Conservation (phyloP, 805 yeast genomes). For the Kluyveromyces siamensis region DNA sequence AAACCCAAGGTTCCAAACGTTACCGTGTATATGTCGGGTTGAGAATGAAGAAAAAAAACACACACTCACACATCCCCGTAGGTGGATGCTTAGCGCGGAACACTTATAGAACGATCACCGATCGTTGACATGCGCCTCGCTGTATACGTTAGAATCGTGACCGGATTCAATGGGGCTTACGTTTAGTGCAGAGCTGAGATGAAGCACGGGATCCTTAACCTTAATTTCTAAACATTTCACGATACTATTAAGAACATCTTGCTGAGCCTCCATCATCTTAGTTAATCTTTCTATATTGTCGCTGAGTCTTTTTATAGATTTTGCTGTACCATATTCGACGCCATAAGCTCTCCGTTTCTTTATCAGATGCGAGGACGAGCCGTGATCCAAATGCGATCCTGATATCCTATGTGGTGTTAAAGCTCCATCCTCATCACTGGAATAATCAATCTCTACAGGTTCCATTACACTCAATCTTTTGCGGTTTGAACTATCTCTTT, state of each 20-base stretch:
- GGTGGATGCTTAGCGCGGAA: too few relatives aligned
- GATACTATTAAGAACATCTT: background rate
- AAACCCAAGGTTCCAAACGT: too few relatives aligned
- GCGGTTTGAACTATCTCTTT: conserved; percentile 2
- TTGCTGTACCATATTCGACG: background rate
- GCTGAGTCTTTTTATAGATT: background rate
- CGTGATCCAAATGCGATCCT: background rate
- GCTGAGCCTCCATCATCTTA: conserved; percentile 2
- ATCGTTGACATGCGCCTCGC: background rate
- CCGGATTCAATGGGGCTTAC: background rate
- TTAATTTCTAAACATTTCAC: background rate
- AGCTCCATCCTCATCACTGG: background rate
- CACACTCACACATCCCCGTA: too few relatives aligned
- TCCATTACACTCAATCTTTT: conserved; percentile 2
- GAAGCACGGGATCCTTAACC: background rate
- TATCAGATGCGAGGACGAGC: background rate
- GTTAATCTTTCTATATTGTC: conserved; percentile 1
- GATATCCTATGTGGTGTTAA: background rate
- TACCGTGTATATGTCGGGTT: too few relatives aligned
- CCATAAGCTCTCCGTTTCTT: background rate
- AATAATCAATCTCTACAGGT: conserved; percentile 1
- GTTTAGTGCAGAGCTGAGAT: background rate
- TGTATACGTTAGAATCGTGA: conserved; percentile 2
- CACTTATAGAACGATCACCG: background rate
- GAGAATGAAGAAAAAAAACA: background rate